These are phyloP conservation scores for Clonostachys rosea DNA, from an alignment of 2,329 filamentous ascomycete species.

Conservation along the genomic window DNA sequence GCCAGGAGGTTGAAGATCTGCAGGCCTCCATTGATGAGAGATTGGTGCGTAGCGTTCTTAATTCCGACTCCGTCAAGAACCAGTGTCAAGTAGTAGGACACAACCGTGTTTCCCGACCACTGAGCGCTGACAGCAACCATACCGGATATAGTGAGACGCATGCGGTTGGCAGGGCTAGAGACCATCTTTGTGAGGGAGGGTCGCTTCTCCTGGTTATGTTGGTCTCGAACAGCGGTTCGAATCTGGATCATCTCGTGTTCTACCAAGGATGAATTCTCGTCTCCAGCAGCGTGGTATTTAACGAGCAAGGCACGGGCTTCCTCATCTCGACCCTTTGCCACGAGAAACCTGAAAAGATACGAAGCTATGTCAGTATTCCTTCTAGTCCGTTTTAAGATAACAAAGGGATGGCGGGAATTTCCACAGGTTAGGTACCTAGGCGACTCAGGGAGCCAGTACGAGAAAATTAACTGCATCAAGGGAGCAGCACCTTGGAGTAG, in stretches of 20 bases:
- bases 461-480: conserved; percentile 29
- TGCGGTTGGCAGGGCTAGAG: conserved; percentile 55
- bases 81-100: conserved; percentile 21
- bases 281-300: conserved; percentile 58
- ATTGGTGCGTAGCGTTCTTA: conserved; percentile 26
- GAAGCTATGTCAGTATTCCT: too few relatives aligned
- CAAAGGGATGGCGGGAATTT: too few relatives aligned
- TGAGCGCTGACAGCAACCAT: conserved; percentile 62
- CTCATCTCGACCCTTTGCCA: conserved; percentile 21
- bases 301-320: conserved; percentile 39
- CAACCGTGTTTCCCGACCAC: conserved; percentile 55
- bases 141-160: conserved; percentile 52
- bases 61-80: conserved; percentile 33
- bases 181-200: conserved; percentile 55
- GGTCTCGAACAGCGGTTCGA: conserved; percentile 51
- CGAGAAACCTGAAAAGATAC: conserved; percentile 7
- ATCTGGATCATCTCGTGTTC: conserved; percentile 62
- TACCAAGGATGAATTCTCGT: conserved; percentile 49
- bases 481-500: conserved; percentile 1
- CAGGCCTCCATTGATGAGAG: conserved; percentile 29
- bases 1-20: conserved; percentile 13
- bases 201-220: conserved; percentile 40
- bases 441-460: too few relatives aligned
- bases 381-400: too few relatives aligned
- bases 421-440: conserved; percentile 2